Percentiles rank a stretch among this genome's conserved stretches.
These are phyloP conservation scores for Hyparrhenia diplandra DNA, from an alignment of 176 grass and related monocot genomes.

Conservation along the genomic window DNA sequence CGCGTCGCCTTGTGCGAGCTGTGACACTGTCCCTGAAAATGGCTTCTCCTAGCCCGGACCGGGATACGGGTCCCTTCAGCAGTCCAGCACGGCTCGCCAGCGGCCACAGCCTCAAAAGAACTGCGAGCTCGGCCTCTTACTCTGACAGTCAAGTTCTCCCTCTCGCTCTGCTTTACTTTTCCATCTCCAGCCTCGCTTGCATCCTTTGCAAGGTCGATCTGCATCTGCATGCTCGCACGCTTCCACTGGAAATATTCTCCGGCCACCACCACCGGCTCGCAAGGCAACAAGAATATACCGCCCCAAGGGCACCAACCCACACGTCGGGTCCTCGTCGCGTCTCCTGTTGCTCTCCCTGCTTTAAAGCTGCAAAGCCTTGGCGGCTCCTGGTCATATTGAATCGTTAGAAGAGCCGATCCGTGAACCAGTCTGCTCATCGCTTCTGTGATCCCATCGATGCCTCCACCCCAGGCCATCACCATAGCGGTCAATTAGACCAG, in stretches of 20 bases:
- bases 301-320: not conserved
- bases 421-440: not conserved
- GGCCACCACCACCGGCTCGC: conserved; percentile 36
- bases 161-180: not conserved
- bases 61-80: not conserved
- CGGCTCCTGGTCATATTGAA: conserved; percentile 29
- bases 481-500: conserved; percentile 46
- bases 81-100: not conserved
- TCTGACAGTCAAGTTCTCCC: conserved; percentile 12
- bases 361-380: conserved; percentile 35
- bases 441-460: conserved; percentile 34
- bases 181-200: not conserved
- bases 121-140: conserved; percentile 10
- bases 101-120: conserved; percentile 47
- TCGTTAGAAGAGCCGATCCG: conserved; percentile 18
- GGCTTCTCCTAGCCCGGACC: not conserved
- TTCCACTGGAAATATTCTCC: conserved; percentile 43
- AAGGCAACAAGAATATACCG: conserved; percentile 60
- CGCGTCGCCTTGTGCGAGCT: conserved; percentile 25
- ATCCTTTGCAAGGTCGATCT: conserved; percentile 19
- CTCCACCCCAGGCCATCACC: no score
- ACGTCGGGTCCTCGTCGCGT: conserved; percentile 21
- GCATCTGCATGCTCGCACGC: conserved; percentile 28
- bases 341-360: not conserved
- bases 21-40: not conserved